These are phyloP conservation scores for Arabis hirsuta DNA, from an alignment of 345 rosid species.

Conservation along the genomic window DNA sequence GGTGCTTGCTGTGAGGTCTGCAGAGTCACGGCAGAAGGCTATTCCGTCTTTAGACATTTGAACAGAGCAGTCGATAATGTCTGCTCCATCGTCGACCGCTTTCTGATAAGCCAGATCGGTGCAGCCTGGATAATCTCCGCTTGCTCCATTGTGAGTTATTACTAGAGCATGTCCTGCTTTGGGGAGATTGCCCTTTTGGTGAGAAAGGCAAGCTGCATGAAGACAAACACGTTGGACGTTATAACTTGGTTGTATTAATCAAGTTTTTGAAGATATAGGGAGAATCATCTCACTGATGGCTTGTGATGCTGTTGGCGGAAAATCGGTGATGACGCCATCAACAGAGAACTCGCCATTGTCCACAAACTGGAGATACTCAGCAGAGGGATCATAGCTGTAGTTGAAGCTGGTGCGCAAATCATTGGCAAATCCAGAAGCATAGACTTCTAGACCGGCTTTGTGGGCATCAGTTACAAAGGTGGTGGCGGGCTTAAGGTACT, in stretches of 20 bases:
- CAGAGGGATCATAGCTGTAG: conserved; percentile 72
- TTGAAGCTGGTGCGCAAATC: conserved; percentile 56
- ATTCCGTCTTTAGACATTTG: conserved; percentile 88
- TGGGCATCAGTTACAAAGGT: conserved; percentile 83
- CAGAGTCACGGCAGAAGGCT: conserved; percentile 71
- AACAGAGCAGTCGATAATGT: conserved; percentile 77
- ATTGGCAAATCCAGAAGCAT: conserved; percentile 80
- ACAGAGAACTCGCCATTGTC: conserved; percentile 63
- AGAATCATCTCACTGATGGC: conserved; percentile 59
- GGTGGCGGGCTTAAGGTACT: conserved; percentile 59
- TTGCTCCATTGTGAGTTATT: conserved; percentile 85
- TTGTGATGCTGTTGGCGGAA: conserved; percentile 76
- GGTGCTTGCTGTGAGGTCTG: conserved; percentile 64
- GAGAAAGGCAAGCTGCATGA: conserved; percentile 70
- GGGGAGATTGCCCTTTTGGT: conserved; percentile 40
- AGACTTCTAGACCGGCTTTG: conserved; percentile 68
- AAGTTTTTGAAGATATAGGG: neutral
- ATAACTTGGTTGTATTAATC: conserved; percentile 13
- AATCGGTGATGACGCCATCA: conserved; percentile 85
- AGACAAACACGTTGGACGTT: neutral
- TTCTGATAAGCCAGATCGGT: conserved; percentile 82
- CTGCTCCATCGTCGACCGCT: conserved; percentile 79
- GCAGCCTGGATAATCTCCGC: conserved; percentile 82
- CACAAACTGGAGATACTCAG: conserved; percentile 71
- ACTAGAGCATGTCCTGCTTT: conserved; percentile 51